Conservation (phyloP, 2,329 filamentous ascomycete species). For the Alternaria sp. region DNA sequence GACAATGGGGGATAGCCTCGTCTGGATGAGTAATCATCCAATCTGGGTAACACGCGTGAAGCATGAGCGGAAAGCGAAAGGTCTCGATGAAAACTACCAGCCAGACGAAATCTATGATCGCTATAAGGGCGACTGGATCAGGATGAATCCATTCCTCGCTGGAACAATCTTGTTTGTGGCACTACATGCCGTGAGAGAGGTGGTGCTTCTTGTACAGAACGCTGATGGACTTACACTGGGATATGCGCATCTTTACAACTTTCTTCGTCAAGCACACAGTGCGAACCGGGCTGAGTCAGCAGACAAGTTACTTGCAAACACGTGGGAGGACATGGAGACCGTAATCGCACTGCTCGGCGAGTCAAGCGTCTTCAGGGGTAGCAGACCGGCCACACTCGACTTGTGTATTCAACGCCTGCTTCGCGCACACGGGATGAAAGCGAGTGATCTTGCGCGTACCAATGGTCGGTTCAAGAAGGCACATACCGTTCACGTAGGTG, state of each 20-base stretch:
- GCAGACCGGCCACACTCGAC: not conserved
- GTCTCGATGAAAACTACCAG: too few species aligned
- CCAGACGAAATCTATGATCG: too few species aligned
- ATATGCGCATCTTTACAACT: not conserved
- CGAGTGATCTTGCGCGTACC: not conserved
- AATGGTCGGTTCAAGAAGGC: not conserved
- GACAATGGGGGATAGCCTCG: too few species aligned
- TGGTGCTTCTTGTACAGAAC: not conserved
- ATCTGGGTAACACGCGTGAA: too few species aligned
- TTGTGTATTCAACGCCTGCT: not conserved
- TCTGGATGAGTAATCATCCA: too few species aligned
- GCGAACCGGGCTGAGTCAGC: rapidly evolving
- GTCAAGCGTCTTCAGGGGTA: not conserved
- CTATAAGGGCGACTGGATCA: not conserved
- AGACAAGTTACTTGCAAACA: not conserved
- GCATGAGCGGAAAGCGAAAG: too few species aligned
- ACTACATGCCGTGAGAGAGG: not conserved
- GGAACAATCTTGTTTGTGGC: not conserved
- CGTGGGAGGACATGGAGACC: not conserved
- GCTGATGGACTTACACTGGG: not conserved
- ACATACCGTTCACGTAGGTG: rapidly evolving
- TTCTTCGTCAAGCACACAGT: not conserved
- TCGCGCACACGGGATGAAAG: not conserved
- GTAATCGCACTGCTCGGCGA: not conserved
- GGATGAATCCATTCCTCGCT: too few species aligned